phyloP scores from a whole-genome alignment of 176 grass and related monocot genomes.

The Ampelocalamus luodianensis region DNA sequence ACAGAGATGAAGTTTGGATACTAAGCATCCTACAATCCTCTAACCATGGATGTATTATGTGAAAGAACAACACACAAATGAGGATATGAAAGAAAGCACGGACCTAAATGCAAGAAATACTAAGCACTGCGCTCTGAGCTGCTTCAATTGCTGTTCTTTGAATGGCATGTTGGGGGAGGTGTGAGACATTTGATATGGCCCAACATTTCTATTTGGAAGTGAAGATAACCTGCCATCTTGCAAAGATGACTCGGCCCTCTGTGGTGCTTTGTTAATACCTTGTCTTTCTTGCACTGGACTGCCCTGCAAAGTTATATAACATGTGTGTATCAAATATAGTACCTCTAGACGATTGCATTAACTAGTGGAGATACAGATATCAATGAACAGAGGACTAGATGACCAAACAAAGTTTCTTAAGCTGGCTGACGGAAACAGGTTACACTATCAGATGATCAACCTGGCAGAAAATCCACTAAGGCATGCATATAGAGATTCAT shows the following conservation, averaged over 20 bases:
- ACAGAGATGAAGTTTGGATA: conserved; percentile 33
- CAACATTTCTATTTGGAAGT: conserved; percentile 54
- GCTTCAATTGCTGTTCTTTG: conserved; percentile 97
- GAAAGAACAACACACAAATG: background rate
- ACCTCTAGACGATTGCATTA: conserved; percentile 20
- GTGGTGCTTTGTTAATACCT: conserved; percentile 50
- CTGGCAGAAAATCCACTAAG: conserved; percentile 30
- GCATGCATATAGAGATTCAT: conserved; percentile 8
- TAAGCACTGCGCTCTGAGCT: conserved; percentile 98
- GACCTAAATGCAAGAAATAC: conserved; percentile 99
- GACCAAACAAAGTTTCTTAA: conserved; percentile 37
- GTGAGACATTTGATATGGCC: conserved; percentile 58
- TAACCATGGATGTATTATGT: conserved; percentile 16
- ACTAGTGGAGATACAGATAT: conserved; percentile 28
- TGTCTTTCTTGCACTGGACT: conserved; percentile 78
- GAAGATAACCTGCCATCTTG: conserved; percentile 58
- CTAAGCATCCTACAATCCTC: conserved; percentile 20
- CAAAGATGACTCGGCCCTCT: conserved; percentile 52
- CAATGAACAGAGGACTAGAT: conserved; percentile 32
- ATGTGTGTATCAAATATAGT: conserved; percentile 40
- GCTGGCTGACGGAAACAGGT: conserved; percentile 4
- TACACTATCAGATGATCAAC: conserved; percentile 37
- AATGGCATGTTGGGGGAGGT: conserved; percentile 65
- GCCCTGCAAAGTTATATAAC: conserved; percentile 53
- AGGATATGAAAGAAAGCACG: conserved; percentile 13